Evolutionary conservation across 768 basidiomycete species (phyloP).

Genomic region (Sporobolomyces pararoseus): DNA sequence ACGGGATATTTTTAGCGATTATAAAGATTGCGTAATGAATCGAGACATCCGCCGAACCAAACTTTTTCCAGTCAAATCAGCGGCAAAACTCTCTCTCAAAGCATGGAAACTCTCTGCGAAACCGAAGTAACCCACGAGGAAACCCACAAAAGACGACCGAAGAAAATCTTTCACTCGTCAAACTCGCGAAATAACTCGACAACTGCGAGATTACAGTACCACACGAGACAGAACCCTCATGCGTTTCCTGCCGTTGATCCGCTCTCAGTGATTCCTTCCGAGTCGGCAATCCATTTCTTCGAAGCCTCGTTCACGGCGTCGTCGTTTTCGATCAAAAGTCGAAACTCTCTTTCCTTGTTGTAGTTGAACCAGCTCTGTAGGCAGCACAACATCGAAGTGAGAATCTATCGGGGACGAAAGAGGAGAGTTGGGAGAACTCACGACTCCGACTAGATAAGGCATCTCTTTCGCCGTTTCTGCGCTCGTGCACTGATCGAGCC

Average conservation of each 20-base stretch:
- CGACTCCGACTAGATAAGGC: conserved; percentile 26
- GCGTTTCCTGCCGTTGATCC: conserved; percentile 19
- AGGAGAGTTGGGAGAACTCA: background rate
- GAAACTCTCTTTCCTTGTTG: conserved; percentile 18
- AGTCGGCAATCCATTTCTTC: conserved; percentile 14
- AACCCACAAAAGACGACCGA: too few species aligned
- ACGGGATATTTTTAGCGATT: conserved; percentile 6
- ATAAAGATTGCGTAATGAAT: too few species aligned
- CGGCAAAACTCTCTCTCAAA: too few species aligned
- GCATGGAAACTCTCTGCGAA: too few species aligned
- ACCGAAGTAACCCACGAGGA: too few species aligned
- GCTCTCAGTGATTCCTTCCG: background rate
- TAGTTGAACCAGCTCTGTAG: conserved; percentile 6
- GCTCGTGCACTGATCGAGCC: conserved; percentile 23
- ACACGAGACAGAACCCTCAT: conserved; percentile 1
- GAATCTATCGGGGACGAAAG: background rate
- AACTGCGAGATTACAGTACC: too few species aligned
- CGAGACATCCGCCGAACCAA: too few species aligned
- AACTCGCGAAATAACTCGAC: too few species aligned
- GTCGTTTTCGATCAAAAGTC: conserved; percentile 4
- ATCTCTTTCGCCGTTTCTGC: conserved; percentile 21
- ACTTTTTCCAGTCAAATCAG: too few species aligned
- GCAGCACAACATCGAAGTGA: background rate
- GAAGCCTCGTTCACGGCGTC: background rate
- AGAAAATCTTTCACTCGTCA: too few species aligned